phyloP scores from a whole-genome alignment of 495 filamentous ascomycete species.

The Penicillium longicatenatum region DNA sequence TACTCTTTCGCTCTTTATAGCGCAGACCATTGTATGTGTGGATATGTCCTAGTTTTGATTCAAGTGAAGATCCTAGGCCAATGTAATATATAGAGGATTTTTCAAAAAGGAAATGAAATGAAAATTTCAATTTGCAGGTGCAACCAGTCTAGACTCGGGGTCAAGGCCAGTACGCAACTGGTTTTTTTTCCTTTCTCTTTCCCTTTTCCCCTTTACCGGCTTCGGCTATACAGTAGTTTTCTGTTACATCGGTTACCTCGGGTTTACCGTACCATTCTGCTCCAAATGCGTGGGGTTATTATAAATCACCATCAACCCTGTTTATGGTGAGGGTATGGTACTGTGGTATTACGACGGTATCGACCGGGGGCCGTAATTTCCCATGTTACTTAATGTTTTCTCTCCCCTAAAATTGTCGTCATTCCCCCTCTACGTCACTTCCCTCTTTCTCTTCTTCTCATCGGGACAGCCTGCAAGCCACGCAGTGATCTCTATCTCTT shows the following conservation, averaged over 20 bases:
- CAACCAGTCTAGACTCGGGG: slow-evolving; percentile 2
- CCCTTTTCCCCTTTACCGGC: slow-evolving; percentile 6
- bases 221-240: slow-evolving; percentile 7
- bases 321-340: not conserved
- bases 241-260: slow-evolving; percentile 12
- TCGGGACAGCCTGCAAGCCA: slow-evolving; percentile 21
- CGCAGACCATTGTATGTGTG: not conserved
- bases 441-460: slow-evolving; percentile 22
- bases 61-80: not conserved
- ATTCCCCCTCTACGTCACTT: slow-evolving; percentile 35
- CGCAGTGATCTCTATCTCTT: slow-evolving; percentile 10
- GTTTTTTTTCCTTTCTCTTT: slow-evolving; percentile 4
- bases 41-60: not conserved
- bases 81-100: not conserved
- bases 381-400: slow-evolving; percentile 23
- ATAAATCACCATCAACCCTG: slow-evolving; percentile 1
- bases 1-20: not conserved
- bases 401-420: slow-evolving; percentile 25
- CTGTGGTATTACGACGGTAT: not conserved
- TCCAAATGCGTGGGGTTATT: not conserved
- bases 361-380: not conserved
- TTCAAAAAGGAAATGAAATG: not conserved
- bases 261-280: slow-evolving; percentile 6
- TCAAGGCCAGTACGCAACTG: slow-evolving; percentile 3
- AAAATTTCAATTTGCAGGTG: not conserved